phyloP scores from a whole-genome alignment of 2,329 filamentous ascomycete species.

The Hymenoscyphus salicellus region DNA sequence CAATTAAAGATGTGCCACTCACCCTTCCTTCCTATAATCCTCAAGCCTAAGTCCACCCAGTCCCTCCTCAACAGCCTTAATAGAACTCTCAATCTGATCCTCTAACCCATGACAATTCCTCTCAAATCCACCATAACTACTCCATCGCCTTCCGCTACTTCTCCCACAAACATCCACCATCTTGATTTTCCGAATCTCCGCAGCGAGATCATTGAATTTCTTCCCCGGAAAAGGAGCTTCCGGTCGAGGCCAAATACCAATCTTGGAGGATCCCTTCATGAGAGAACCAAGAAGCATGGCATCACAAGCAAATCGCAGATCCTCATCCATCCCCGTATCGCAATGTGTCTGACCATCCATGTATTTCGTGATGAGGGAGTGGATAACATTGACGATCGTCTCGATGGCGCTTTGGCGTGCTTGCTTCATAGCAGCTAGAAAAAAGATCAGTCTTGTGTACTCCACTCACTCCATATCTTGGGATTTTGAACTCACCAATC shows the following conservation, averaged over 20 bases:
- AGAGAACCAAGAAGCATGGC: constrained; percentile 30
- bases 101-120: constrained; percentile 25
- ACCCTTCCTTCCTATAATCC: constrained; percentile 22
- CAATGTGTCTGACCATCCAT: constrained; percentile 21
- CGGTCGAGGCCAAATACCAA: constrained; percentile 29
- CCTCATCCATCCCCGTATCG: constrained; percentile 19
- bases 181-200: constrained; percentile 22
- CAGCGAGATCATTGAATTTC: constrained; percentile 23
- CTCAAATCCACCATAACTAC: constrained; percentile 14
- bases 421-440: constrained; percentile 21
- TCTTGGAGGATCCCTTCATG: constrained; percentile 25
- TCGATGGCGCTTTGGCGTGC: constrained; percentile 20
- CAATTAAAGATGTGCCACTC: no score
- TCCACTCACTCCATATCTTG: no score
- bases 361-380: constrained; percentile 23
- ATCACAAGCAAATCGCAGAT: constrained; percentile 24
- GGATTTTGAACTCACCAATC: constrained; percentile 5
- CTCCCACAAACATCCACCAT: constrained; percentile 27
- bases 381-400: constrained; percentile 18
- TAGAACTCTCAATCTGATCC: constrained; percentile 20
- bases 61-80: constrained; percentile 21
- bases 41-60: constrained; percentile 21
- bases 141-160: constrained; percentile 21
- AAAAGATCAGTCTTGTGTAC: constrained; percentile 5
- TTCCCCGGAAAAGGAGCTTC: constrained; percentile 22